Conservation (phyloP, 305 asterid genomes). For the Fraxinus latifolia region DNA sequence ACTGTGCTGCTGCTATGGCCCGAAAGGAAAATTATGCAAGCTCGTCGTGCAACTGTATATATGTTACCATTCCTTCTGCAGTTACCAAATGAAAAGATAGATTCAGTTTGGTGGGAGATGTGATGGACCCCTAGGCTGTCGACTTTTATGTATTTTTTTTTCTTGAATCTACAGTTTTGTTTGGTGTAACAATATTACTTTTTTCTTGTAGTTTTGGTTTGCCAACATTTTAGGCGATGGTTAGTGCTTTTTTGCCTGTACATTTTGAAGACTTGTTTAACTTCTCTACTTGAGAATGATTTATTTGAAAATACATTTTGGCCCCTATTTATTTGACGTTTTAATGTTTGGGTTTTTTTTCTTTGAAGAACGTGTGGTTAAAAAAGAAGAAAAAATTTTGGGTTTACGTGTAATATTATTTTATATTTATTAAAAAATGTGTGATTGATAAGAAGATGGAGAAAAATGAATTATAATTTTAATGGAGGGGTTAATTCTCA, state of each 20-base stretch:
- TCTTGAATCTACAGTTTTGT: constrained; percentile 19
- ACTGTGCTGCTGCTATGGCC: constrained; percentile 16
- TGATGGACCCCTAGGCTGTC: constrained; percentile 12
- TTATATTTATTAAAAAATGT: no score
- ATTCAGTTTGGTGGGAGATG: constrained; percentile 23
- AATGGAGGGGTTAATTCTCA: no score
- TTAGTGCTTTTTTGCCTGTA: constrained; percentile 25
- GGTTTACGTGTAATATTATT: background rate
- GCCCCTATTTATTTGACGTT: background rate
- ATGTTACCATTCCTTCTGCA: constrained; percentile 23
- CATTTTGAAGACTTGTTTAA: constrained; percentile 16
- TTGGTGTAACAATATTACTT: constrained; percentile 15
- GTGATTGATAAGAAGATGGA: background rate
- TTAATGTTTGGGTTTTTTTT: background rate
- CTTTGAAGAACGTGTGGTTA: background rate
- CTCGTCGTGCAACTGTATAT: constrained; percentile 26
- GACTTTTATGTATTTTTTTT: constrained; percentile 14
- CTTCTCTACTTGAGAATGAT: constrained; percentile 14
- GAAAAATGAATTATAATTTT: no score
- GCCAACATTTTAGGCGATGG: constrained; percentile 16
- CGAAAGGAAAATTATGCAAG: constrained; percentile 16
- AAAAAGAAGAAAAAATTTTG: no score
- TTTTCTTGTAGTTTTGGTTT: constrained; percentile 9
- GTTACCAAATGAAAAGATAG: constrained; percentile 24
- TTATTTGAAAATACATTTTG: constrained; percentile 5